These are phyloP conservation scores for Flaveria bidentis DNA, from an alignment of 129 eudicot species.

Conservation along the genomic window DNA sequence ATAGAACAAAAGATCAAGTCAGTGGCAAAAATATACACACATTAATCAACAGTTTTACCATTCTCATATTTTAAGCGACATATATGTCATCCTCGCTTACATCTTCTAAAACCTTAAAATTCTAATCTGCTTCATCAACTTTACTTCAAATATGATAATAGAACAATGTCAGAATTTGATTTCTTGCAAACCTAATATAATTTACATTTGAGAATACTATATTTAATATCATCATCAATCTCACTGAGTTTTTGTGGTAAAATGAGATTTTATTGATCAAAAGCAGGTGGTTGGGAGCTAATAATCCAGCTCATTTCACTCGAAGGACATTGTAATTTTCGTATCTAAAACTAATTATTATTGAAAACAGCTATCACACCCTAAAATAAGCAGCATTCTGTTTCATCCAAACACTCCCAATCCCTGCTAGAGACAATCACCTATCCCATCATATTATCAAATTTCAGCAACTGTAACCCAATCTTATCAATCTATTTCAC, in stretches of 20 bases:
- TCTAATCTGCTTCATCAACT: background rate
- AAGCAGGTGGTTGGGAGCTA: too few relatives aligned
- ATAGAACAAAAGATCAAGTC: slow-evolving; percentile 11
- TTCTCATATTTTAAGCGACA: background rate
- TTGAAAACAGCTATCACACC: background rate
- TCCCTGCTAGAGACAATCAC: background rate
- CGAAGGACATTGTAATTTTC: too few relatives aligned
- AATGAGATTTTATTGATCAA: too few relatives aligned
- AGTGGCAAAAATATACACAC: slow-evolving; percentile 18
- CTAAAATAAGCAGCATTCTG: background rate
- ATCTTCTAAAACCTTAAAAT: background rate
- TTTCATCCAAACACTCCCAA: background rate
- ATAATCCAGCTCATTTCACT: too few relatives aligned
- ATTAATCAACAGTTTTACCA: slow-evolving; percentile 18
- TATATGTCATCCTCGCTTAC: slow-evolving; percentile 16
- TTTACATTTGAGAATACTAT: background rate
- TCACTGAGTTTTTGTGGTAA: too few relatives aligned
- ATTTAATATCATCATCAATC: background rate
- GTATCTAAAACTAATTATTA: too few relatives aligned
- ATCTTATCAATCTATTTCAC: background rate
- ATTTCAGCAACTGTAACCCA: background rate
- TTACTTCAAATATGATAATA: background rate
- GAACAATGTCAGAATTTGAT: too few relatives aligned
- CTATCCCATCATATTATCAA: too few relatives aligned
- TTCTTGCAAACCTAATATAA: background rate